Evolutionary conservation across 257 asterid species (phyloP), one percentile per base, ranked within the genome.

Genomic region (Fraxinus americana): DNA sequence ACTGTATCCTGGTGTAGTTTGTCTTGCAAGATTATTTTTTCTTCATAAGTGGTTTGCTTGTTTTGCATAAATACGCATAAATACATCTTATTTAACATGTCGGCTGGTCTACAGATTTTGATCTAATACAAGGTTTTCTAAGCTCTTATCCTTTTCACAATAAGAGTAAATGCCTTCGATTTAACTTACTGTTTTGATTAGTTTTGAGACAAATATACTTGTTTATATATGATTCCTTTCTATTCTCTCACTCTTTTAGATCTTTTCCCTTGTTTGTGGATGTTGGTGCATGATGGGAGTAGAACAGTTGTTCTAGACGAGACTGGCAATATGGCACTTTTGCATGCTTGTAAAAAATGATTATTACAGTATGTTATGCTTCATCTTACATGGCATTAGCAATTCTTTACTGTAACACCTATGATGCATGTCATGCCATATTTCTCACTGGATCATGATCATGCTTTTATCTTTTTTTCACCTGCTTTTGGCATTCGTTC

Each of bases 1-100:
- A 65, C 70, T 77, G 19, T 67, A 71, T 75, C 25, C 34, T 67
- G 57, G 7, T 43, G 23, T 68, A n/a, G 38, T 70, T 75, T 59
- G n/a, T 4, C 16, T 77, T 23, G 61, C 59, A 6, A 36, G 29
- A 43, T 17, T 50, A 32, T 32, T 32, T 75, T 19, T 19, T 73
- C 16, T 57, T 16, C 50, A 68, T 25, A 43, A 14, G 10, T 23
- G 4, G 19, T 10, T 10, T 63, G 69, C 17, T 63, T 63, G 35
- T 25, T 63, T 25, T 63, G 69, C 5, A 2, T 61, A 61, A 59
- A 5, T 59, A n/a, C 29, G 68, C 4, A 2, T 59, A 59, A 61
- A 6, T 61, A n/a, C 30, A 59, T 59, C 67, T n/a, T 17, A 17
- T 14, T 57, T 59, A n/a, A 21, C 30, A 6, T 19, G 29, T 61